A percentile compares a stretch with the other conserved stretches of the same genome.
These are phyloP conservation scores for Penicillium sp. DNA, from an alignment of 2,329 filamentous ascomycete species.

Conservation along the genomic window DNA sequence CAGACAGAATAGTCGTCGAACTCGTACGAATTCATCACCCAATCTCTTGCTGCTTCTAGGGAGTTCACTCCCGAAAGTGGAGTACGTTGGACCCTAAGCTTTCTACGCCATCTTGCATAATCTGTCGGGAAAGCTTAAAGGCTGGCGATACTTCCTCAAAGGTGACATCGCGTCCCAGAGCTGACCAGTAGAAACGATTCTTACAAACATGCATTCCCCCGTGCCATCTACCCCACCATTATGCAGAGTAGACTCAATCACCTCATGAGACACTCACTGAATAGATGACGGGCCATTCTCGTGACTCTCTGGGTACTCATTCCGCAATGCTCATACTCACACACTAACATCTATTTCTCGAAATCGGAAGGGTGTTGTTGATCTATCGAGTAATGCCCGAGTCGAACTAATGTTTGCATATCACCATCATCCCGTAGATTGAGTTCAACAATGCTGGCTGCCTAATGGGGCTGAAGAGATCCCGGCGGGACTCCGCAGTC, in stretches of 20 bases:
- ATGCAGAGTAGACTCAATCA: not conserved
- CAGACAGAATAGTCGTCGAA: not conserved
- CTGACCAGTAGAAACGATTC: not conserved
- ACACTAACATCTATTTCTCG: not conserved
- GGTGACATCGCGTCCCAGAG: not conserved
- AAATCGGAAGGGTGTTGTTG: no score
- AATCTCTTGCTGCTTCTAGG: no score
- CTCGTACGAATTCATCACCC: no score
- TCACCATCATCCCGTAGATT: not conserved
- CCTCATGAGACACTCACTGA: not conserved
- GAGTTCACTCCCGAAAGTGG: not conserved
- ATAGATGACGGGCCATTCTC: not conserved
- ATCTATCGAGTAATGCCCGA: no score
- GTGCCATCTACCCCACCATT: not conserved
- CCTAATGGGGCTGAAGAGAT: not conserved
- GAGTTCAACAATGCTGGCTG: not conserved
- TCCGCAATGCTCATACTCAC: not conserved
- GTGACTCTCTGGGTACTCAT: not conserved
- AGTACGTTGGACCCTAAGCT: not conserved
- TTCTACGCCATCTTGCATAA: not conserved
- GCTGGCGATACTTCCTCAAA: not conserved
- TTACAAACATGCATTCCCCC: not conserved
- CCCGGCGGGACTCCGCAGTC: not conserved
- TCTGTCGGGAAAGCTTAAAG: not conserved
- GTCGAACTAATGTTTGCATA: no score